A percentile compares a stretch with the other conserved stretches of the same genome.
Conservation (phyloP, 2,329 filamentous ascomycete genomes). For the Sporothrix brunneoviolacea region DNA sequence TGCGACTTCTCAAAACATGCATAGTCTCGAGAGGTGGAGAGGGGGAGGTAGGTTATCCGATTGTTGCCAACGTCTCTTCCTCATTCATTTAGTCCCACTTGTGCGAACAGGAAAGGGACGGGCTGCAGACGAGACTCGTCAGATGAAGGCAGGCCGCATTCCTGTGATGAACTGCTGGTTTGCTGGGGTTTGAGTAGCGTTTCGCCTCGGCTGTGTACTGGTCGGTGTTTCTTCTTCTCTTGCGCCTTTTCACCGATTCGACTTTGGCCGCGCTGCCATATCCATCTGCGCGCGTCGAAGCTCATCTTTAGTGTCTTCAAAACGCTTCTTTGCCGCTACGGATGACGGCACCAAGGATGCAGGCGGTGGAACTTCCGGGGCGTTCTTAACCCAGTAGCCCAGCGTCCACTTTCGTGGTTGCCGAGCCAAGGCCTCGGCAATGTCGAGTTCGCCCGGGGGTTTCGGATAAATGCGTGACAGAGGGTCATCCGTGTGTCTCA, state of each 20-base stretch:
- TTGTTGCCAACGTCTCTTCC: too few relatives aligned
- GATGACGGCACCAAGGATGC: conserved; percentile 29
- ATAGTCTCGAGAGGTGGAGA: too few relatives aligned
- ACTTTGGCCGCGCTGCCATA: conserved; percentile 9
- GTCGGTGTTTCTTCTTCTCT: background rate
- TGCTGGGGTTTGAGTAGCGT: too few relatives aligned
- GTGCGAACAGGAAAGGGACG: too few relatives aligned
- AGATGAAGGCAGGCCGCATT: too few relatives aligned
- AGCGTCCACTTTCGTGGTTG: conserved; percentile 34
- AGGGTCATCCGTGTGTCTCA: conserved; percentile 24
- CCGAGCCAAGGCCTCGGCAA: conserved; percentile 38
- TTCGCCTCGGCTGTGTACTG: too few relatives aligned
- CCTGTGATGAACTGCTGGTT: too few relatives aligned
- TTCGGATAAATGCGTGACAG: conserved; percentile 35
- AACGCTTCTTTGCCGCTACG: conserved; percentile 25
- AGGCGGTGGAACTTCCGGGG: conserved; percentile 22
- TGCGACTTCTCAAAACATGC: too few relatives aligned
- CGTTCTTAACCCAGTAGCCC: conserved; percentile 29
- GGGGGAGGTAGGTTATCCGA: too few relatives aligned
- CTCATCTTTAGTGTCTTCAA: conserved; percentile 42
- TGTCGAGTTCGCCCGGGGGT: conserved; percentile 32
- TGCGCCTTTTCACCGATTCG: background rate
- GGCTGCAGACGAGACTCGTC: too few relatives aligned
- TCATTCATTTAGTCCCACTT: too few relatives aligned
- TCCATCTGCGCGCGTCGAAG: conserved; percentile 34